Evolutionary conservation across 768 basidiomycete species (phyloP), one percentile per base, ranked within the genome.

Genomic region (Hygrophoropsis aurantiaca): DNA sequence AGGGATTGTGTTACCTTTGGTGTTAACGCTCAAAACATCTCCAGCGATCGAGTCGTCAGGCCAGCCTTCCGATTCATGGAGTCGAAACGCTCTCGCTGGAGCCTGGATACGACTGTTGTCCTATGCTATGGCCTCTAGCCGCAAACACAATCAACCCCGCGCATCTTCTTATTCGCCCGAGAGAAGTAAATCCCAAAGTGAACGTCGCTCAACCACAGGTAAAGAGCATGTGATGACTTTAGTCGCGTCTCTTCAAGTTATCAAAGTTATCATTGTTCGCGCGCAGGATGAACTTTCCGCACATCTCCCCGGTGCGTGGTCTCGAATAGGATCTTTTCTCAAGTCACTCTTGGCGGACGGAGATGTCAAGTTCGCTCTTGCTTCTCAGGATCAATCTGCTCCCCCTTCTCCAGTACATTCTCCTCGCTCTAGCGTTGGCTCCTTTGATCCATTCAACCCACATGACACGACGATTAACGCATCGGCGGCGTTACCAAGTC

Each of bases 211-310:
- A 43, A 24, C 58, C 55, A 39, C 46, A 5, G 20, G 40, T 46
- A 36, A 56, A 60, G 45, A 53, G 36, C 30, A 58, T 1, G 58
- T 66, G 1, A 62, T 69, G 45, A 62, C 58, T 13, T 46, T 72
- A 10, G 68, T 80, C 40, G 67, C 80, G 1, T 78, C 80, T 0
- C 57, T 90, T 20, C 87, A 89, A 60, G 72, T 84, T 13, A 64
- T 90, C 53, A 90, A 90, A 57, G 66, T 80, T 24, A 76, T 89
- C 53, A 53, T 87, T 13, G 65, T 88, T 39, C 79, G 84, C 15
- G 86, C 79, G 0, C 78, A 78, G 40, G 68, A 71, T 16, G 86
- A 87, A 39, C 67, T 90, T 13, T 80, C 81, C 3, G 61, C 64
- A 0, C 61, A 70, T 26, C 57, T 84, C 9, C 77, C 81, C 13